Base-by-base conservation (phyloP, 2,329 filamentous ascomycete species). In the Aspergillus melleus region DNA sequence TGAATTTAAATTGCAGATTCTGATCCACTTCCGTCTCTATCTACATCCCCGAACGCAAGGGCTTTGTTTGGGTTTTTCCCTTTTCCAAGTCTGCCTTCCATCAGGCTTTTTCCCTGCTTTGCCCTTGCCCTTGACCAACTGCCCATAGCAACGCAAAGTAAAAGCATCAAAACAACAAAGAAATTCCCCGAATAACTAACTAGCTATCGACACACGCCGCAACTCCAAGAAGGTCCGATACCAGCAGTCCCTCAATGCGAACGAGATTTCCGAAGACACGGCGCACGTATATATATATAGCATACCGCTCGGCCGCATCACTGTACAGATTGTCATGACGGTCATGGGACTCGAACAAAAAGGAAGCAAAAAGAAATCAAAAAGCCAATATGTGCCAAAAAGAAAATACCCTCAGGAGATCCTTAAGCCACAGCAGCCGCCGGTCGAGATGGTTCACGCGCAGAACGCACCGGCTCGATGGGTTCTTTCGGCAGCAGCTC, bases 401-500 rank as follows among this genome's bases (percentile, higher is more conserved):
- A n/a, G n/a, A 32, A 54, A 36, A 57, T 32, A 49, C 30, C 32
- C 32, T 16, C 11, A 42, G 49, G 51, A n/a, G 51, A 26, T 26
- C 11, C 49, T 67, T 57, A 75, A 36, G 67, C 72, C 53, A 71
- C 69, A 6, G 72, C 67, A 22, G 71, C 63, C 51, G 69, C 67
- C 12, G 71, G 66, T 32, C 69, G 66, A 52, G 65, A 64, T 26
- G 68, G 60, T 46, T 73, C 66, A 46, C 70, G 70, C 24, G 65
- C 58, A 29, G 71, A 62, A 24, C 72, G 68, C 50, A 66, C 57
- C 29, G 71, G 74, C 44, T 79, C 76, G 47, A 79, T 68, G 26
- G 77, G 77, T 57, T 78, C 76, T 52, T 72, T 72, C 24, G 79
- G 77, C 44, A 80, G 64, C 63, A 76, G 70, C 61, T 86, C 83